A percentile compares a stretch with the other conserved stretches of the same genome.
These are phyloP conservation scores for Moesziomyces parantarcticus DNA, from an alignment of 1,284 basidiomycete species.

Conservation along the genomic window DNA sequence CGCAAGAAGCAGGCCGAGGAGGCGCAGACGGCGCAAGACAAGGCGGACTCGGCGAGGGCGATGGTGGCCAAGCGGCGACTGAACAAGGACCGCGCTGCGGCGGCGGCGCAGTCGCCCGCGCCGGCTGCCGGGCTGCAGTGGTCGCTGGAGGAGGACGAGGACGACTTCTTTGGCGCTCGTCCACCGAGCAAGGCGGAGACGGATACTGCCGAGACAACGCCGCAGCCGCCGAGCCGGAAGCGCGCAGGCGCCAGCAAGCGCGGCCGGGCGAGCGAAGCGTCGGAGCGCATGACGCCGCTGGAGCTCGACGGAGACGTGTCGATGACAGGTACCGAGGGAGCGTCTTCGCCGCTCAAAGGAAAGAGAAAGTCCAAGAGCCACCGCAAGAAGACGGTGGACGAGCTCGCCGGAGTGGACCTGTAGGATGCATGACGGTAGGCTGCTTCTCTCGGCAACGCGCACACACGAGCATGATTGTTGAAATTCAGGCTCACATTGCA, in stretches of 20 bases:
- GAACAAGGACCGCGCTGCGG: conserved; percentile 54
- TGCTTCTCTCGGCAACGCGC: neutral
- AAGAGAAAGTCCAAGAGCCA: conserved; percentile 53
- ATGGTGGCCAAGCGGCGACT: conserved; percentile 61
- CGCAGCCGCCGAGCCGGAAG: conserved; percentile 38
- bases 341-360: conserved; percentile 19
- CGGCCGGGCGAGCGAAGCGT: conserved; percentile 31
- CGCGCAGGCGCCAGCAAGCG: conserved; percentile 21
- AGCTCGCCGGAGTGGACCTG: conserved; percentile 40
- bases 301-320: conserved; percentile 27
- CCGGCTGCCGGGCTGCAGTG: conserved; percentile 42
- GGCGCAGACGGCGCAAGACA: conserved; percentile 61
- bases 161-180: conserved; percentile 65
- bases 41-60: conserved; percentile 63
- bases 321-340: conserved; percentile 11
- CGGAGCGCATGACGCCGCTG: conserved; percentile 40
- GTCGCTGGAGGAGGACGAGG: conserved; percentile 66
- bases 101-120: conserved; percentile 26
- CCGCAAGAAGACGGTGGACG: conserved; percentile 51
- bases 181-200: conserved; percentile 46
- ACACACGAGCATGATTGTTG: no score
- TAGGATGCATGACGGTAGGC: neutral
- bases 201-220: conserved; percentile 50
- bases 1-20: conserved; percentile 67
- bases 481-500: no score